Percentiles rank a stretch among this genome's conserved stretches.
phyloP scores from a whole-genome alignment of 495 filamentous ascomycete genomes.

The Corynascus novoguineensis region DNA sequence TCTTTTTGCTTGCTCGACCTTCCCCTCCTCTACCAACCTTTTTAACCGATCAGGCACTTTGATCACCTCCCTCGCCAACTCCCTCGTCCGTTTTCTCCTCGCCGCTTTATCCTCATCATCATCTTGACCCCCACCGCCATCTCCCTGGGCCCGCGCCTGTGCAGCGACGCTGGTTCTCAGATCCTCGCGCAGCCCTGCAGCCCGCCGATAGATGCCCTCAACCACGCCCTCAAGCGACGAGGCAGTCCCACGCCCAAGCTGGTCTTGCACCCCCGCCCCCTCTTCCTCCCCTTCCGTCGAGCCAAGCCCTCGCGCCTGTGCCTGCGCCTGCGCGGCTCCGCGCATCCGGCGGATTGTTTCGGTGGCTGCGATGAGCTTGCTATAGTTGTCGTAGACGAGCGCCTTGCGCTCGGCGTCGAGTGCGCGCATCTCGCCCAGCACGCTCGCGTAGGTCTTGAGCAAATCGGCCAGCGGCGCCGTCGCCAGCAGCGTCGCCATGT shows the following conservation, averaged over 20 bases:
- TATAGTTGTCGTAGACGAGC: constrained; percentile 96
- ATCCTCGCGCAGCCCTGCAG: constrained; percentile 54
- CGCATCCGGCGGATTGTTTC: constrained; percentile 85
- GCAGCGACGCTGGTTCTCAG: constrained; percentile 40
- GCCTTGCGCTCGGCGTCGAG: constrained; percentile 95
- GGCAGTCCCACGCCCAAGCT: constrained; percentile 45
- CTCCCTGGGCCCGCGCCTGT: constrained; percentile 26
- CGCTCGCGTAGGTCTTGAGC: constrained; percentile 55
- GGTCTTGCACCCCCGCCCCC: constrained; percentile 65
- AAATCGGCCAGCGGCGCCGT: constrained; percentile 60
- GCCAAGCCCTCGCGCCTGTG: no score
- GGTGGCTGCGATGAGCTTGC: constrained; percentile 88
- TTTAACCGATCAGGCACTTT: constrained; percentile 52
- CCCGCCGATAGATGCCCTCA: constrained; percentile 73
- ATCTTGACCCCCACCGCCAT: constrained; percentile 21
- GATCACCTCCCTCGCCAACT: constrained; percentile 69
- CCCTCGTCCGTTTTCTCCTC: constrained; percentile 52
- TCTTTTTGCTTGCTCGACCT: constrained; percentile 52
- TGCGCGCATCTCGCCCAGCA: constrained; percentile 73
- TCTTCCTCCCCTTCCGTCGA: constrained; percentile 47
- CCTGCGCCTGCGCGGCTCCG: constrained; percentile 60
- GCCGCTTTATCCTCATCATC: constrained; percentile 49
- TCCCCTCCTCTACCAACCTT: constrained; percentile 55
- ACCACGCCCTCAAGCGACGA: constrained; percentile 63
- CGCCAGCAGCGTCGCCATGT: constrained; percentile 59